Percentiles rank a stretch among this genome's conserved stretches.
Evolutionary conservation across 2,329 filamentous ascomycete species (phyloP).

Genomic region (Colletotrichum ledebouriae): DNA sequence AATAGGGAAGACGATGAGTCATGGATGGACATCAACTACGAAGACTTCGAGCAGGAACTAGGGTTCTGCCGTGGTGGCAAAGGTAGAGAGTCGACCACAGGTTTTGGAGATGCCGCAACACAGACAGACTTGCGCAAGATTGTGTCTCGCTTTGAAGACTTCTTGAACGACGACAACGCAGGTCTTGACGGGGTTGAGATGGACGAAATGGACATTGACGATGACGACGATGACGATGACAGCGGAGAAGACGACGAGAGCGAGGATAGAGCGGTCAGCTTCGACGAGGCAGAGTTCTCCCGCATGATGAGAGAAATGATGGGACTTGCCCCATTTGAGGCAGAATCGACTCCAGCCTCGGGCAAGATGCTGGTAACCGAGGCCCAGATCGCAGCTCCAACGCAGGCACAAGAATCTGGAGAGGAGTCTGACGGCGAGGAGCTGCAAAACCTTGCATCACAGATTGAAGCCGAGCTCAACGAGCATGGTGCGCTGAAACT

Average conservation of each 20-base stretch:
- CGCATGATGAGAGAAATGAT: constrained; percentile 94
- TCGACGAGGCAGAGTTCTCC: constrained; percentile 87
- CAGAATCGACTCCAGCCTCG: constrained; percentile 14
- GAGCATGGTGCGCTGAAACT: constrained; percentile 75
- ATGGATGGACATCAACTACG: constrained; percentile 93
- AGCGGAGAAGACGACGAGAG: constrained; percentile 70
- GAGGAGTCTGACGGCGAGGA: constrained; percentile 64
- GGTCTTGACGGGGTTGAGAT: constrained; percentile 83
- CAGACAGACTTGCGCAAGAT: constrained; percentile 89
- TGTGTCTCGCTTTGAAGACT: constrained; percentile 92
- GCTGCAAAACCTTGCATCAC: constrained; percentile 73
- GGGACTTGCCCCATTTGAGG: constrained; percentile 65
- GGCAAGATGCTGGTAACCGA: constrained; percentile 24
- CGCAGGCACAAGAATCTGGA: constrained; percentile 51
- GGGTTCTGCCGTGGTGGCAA: constrained; percentile 52
- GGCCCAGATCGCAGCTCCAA: not conserved
- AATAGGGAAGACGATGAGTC: constrained; percentile 83
- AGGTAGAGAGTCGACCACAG: constrained; percentile 46
- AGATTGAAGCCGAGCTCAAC: constrained; percentile 81
- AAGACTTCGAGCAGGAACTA: constrained; percentile 88
- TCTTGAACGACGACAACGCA: constrained; percentile 87
- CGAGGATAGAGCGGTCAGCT: constrained; percentile 82
- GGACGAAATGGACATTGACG: constrained; percentile 76
- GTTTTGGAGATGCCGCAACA: constrained; percentile 75
- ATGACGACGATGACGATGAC: constrained; percentile 64